A percentile compares a stretch with the other conserved stretches of the same genome.
Conservation (phyloP, 1,139 yeast species). For the Scheffersomyces titani region DNA sequence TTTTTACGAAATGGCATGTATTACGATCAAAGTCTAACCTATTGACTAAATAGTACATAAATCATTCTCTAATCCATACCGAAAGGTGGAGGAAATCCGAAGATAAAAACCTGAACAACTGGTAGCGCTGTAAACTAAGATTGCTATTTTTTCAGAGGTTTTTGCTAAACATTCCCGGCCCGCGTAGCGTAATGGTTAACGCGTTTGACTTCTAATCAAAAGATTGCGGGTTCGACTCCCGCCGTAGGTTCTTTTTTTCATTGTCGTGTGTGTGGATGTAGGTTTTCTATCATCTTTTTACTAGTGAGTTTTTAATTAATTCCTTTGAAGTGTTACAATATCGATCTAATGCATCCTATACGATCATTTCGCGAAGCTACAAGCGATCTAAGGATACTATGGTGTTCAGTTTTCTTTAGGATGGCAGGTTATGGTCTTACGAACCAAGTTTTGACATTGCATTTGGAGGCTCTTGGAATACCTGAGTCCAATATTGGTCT, state of each 20-base stretch:
- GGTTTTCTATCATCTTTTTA: background rate
- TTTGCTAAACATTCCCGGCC: conserved; percentile 5
- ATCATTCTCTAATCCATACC: background rate
- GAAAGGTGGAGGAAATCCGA: background rate
- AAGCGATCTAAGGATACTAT: conserved; percentile 62
- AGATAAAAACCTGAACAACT: background rate
- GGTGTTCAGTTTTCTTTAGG: conserved; percentile 71
- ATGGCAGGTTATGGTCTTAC: conserved; percentile 80
- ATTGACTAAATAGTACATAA: no score
- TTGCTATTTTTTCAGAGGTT: no score
- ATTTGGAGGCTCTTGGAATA: conserved; percentile 57
- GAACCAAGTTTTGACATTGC: conserved; percentile 76
- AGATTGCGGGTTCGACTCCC: conserved; percentile 27
- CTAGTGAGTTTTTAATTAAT: background rate
- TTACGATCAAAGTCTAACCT: no score
- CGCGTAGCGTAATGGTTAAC: conserved; percentile 25
- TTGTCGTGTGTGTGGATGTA: background rate
- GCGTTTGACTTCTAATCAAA: conserved; percentile 26
- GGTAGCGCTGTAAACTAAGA: no score
- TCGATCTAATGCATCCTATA: conserved; percentile 24
- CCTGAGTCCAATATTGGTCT: conserved; percentile 65
- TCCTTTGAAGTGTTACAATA: background rate
- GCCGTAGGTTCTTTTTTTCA: conserved; percentile 17
- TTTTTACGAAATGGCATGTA: background rate
- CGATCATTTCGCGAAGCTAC: conserved; percentile 28